These are phyloP conservation scores for Parastagonospora nodorum DNA, from an alignment of 2,329 filamentous ascomycete species.

Conservation along the genomic window DNA sequence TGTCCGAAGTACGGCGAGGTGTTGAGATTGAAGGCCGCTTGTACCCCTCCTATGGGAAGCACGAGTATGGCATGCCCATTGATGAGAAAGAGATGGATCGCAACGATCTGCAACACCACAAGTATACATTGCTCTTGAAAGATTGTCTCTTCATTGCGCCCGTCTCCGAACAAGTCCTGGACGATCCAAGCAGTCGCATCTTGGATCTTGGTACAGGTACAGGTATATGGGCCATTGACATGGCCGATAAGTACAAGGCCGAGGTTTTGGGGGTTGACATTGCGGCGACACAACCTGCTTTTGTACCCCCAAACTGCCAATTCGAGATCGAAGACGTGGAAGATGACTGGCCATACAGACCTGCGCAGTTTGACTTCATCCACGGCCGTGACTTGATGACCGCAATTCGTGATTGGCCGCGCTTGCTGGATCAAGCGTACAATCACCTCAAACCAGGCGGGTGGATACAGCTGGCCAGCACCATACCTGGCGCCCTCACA, in stretches of 20 bases:
- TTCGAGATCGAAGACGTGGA: conserved; percentile 50
- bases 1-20: conserved; percentile 26
- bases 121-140: conserved; percentile 23
- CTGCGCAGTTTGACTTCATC: conserved; percentile 36
- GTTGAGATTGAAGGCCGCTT: conserved; percentile 25
- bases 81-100: conserved; percentile 30
- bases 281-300: conserved; percentile 44
- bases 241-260: conserved; percentile 24
- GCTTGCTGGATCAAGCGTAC: conserved; percentile 31
- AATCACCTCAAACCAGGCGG: conserved; percentile 46
- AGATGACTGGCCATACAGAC: conserved; percentile 44
- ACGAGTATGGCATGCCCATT: conserved; percentile 32
- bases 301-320: conserved; percentile 45
- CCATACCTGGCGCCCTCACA: conserved; percentile 20
- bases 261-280: conserved; percentile 41
- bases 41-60: conserved; percentile 27
- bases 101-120: conserved; percentile 31
- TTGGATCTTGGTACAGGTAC: conserved; percentile 28
- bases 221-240: conserved; percentile 31
- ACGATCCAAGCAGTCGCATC: conserved; percentile 10
- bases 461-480: conserved; percentile 39
- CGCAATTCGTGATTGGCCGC: conserved; percentile 37
- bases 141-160: conserved; percentile 22
- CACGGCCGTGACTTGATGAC: conserved; percentile 39
- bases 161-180: conserved; percentile 14